These are phyloP conservation scores for Oryza glaberrima DNA, from an alignment of 176 grass and related monocot genomes.

Conservation along the genomic window DNA sequence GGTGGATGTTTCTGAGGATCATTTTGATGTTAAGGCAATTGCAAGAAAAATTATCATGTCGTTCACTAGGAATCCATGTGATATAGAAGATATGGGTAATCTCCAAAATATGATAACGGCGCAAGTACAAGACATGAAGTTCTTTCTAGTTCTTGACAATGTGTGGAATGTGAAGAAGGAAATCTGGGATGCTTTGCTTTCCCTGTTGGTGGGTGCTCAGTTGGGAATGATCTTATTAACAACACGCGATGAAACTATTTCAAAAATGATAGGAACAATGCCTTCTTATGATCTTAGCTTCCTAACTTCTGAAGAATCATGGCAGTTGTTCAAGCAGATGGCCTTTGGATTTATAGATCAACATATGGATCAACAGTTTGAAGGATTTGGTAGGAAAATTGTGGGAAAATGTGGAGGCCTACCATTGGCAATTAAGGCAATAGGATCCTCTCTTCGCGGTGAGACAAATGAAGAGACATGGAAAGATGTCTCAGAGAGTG, in stretches of 20 bases:
- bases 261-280: slow-evolving; percentile 22
- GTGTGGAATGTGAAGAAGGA: slow-evolving; percentile 33
- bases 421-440: slow-evolving; percentile 34
- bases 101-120: slow-evolving; percentile 30
- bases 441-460: slow-evolving; percentile 1
- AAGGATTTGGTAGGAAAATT: slow-evolving; percentile 31
- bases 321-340: not conserved
- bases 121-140: slow-evolving; percentile 1
- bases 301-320: slow-evolving; percentile 16
- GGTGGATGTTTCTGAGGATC: slow-evolving; percentile 34
- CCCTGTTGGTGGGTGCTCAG: not conserved
- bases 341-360: not conserved
- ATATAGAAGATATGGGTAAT: slow-evolving; percentile 5
- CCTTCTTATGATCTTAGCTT: slow-evolving; percentile 13
- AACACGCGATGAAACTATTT: slow-evolving; percentile 16
- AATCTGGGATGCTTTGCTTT: slow-evolving; percentile 16
- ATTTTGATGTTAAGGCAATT: slow-evolving; percentile 23
- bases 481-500: slow-evolving; percentile 35
- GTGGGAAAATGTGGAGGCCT: slow-evolving; percentile 20
- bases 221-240: slow-evolving; percentile 39
- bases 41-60: slow-evolving; percentile 26
- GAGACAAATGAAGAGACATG: slow-evolving; percentile 29
- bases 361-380: not conserved
- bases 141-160: slow-evolving; percentile 45
- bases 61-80: not conserved